Base-by-base conservation (phyloP, 257 asterid species). In the Solanum tarijense region DNA sequence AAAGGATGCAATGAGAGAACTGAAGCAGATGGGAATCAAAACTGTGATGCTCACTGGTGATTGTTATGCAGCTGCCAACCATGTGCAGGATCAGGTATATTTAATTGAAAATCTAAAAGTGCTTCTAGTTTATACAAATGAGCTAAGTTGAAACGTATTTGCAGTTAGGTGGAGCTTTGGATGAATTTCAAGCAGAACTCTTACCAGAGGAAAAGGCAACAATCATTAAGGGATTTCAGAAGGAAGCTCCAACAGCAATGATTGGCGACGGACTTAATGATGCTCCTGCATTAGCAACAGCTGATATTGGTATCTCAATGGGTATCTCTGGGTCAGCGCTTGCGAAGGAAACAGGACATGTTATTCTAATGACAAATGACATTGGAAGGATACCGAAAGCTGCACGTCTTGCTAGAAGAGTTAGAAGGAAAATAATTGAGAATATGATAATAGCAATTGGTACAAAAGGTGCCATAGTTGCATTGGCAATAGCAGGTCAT, bases 11-110 rank as follows among this genome's bases (percentile, higher is more conserved):
- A 89, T 96, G 27, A 35, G 82, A 60, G 94, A 95, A 55, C 90
- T 96, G 43, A 94, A 93, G 75, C 89, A 92, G 41, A 85, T 93
- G 86, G 97, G 98, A 86, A 94, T 96, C 89, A 95, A 91, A 89
- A 93, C 94, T 9, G 92, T 91, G n/a, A 92, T 96, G 98, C 94
- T 96, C 27, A 96, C 99, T 0, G 99, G 99, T 85, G 99, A 96
- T 88, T 90, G 94, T 23, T 89, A 81, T 13, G 94, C 93, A 36
- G 98, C 99, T 29, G 98, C 99, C 34, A 91, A 88, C 66, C 93
- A 89, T 48, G 94, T 95, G 48, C 98, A 96, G 91, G 88, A 87
- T 82, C 97, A 95, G 94, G 99, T 95, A 91, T 71, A 36, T 11
- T 69, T 35, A 29, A 27, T 23, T 20, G 38, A 81, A 34, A 4